Evolutionary conservation across 805 yeast genomes (phyloP).

Genomic region (Kluyveromyces dobzhanskii): DNA sequence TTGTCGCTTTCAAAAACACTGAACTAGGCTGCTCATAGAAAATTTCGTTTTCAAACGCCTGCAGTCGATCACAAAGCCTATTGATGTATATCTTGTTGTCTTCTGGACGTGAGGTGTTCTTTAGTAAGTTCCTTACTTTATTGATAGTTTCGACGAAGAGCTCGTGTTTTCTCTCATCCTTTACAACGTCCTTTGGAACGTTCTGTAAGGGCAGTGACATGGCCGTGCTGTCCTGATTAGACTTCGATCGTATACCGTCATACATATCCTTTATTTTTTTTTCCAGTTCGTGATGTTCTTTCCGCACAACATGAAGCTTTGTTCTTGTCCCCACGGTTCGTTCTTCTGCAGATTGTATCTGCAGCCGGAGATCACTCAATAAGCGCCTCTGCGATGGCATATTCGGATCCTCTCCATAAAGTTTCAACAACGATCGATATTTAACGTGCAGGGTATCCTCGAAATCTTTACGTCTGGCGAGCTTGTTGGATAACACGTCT

Average conservation of each 20-base stretch:
- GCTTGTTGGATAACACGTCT: not conserved
- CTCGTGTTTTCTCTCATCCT: not conserved
- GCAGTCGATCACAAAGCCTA: not conserved
- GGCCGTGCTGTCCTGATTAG: not conserved
- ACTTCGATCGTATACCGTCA: not conserved
- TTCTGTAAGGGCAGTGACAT: not conserved
- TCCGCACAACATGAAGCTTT: not conserved
- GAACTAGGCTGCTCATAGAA: not conserved
- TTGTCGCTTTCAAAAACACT: not conserved
- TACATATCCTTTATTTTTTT: not conserved
- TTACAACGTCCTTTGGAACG: not conserved
- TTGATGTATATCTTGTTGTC: slow-evolving; percentile 2
- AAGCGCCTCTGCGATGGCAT: not conserved
- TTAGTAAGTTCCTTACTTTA: not conserved
- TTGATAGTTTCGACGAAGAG: slow-evolving; percentile 1
- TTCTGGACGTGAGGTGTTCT: not conserved
- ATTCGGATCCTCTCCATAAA: not conserved
- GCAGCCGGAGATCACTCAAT: not conserved
- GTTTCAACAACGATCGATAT: not conserved
- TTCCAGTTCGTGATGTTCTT: not conserved
- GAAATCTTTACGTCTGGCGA: not conserved
- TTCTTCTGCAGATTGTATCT: not conserved
- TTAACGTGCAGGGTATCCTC: not conserved
- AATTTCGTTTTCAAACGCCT: not conserved
- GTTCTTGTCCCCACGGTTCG: not conserved